Base-by-base conservation (phyloP, 1,284 basidiomycete species). In the Ganoderma meredithae region DNA sequence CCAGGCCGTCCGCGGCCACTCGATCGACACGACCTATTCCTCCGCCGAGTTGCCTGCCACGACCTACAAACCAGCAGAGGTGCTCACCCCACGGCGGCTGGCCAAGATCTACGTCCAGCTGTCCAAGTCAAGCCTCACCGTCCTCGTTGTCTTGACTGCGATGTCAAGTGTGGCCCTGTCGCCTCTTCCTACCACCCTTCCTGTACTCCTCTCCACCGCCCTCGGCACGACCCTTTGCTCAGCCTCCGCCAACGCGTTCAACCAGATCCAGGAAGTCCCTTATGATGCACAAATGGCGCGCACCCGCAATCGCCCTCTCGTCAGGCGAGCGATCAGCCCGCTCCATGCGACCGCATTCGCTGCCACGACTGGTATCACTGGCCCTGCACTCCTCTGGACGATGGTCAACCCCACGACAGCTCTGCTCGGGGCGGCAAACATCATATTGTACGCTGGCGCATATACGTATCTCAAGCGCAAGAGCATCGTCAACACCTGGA, bases 271-370 rank as follows among this genome's bases (percentile, higher is more conserved):
- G 76, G 98, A 99, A 80, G 86, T 95, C 3, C 98, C 98, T 0
- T 95, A 97, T 71, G 98, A 99, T 78, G 96, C 98, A 0, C 98
- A 99, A 79, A 99, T 99, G 90, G 86, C 91, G 0, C 90, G 98
- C 47, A 99, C 98, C 0, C 88, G 97, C 19, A 91, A 86, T 60
- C 85, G 98, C 31, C 97, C 97, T 0, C 88, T 99, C n/a, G 96
- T 96, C 0, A 88, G 94, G 15, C 86, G 93, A 41, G 89, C 90
- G 9, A 89, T 99, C 66, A 90, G 90, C 1, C 92, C 96, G 0
- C 80, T 94, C 22, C 97, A 99, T 79, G 97, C 96, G 0, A 85
- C 91, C 8, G 83, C 84, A 5, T 98, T 99, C 74, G 98, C 93
- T 0, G 69, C 86, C 0, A 83, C 81, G 1, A 94, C 95, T 3